Conservation (phyloP, 441 rosid species). For the Metrosideros polymorpha region DNA sequence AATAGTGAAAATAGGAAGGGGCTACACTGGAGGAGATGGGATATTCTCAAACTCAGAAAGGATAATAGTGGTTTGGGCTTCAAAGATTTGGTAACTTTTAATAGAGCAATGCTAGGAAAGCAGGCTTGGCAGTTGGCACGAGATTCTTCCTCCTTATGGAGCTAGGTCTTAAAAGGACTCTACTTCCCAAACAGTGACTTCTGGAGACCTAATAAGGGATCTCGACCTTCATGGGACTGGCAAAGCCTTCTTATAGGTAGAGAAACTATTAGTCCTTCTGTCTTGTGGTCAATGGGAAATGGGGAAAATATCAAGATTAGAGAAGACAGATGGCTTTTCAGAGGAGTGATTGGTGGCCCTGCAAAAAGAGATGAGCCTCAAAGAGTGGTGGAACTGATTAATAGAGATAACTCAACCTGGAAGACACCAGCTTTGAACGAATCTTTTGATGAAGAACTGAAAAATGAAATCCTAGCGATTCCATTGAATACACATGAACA, state of each 20-base stretch:
- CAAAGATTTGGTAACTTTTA: background rate
- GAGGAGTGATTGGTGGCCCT: background rate
- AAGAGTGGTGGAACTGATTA: background rate
- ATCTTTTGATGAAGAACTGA: background rate
- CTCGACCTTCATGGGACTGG: background rate
- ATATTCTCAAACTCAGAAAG: background rate
- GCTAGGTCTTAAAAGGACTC: background rate
- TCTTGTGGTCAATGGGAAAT: background rate
- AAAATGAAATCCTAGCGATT: background rate
- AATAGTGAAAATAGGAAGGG: background rate
- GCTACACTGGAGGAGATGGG: background rate
- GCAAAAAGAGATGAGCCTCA: background rate
- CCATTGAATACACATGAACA: background rate
- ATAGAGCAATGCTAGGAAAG: background rate
- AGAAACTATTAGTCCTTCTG: background rate
- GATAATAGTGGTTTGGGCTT: background rate
- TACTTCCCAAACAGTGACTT: rapidly evolving
- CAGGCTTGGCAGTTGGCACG: background rate
- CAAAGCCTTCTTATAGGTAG: background rate
- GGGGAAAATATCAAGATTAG: background rate
- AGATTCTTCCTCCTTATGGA: background rate
- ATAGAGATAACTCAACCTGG: background rate
- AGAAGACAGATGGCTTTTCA: background rate
- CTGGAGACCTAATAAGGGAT: background rate
- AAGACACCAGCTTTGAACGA: background rate